Evolutionary conservation across 2,329 filamentous ascomycete genomes (phyloP), one percentile per base, ranked within the genome.

Genomic region (Eutypa lata): DNA sequence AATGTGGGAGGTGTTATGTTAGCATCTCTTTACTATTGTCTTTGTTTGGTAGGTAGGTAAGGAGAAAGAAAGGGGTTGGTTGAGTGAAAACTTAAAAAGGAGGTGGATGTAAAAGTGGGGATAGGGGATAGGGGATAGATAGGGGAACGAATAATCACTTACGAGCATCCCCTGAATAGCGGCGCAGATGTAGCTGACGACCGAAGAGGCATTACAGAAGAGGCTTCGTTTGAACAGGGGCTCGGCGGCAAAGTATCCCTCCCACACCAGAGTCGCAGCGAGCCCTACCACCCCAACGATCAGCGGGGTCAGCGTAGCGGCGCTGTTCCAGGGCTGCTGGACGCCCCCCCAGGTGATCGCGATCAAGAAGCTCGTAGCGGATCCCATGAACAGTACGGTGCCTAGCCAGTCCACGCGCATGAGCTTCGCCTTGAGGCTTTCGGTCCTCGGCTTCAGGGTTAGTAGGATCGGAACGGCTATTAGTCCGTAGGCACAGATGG

Each of bases 271-370:
- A 11, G 59, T 55, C 2, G 31, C 42, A 16, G 62, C 52, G 10
- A 62, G 49, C 4, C 52, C 54, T n/a, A 57, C 47, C 13, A 55
- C 53, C 3, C 65, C 63, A n/a, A 53, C 21, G 16, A 60, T 18
- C 21, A 58, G 53, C 18, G 51, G 52, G 13, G 50, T 31, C 43
- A 49, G 48, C 28, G 47, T 54, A 61, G 55, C 65, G 70, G 71
- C 69, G 68, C 71, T 60, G 71, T 73, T 50, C 76, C 76, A 64
- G 2, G 53, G 43, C 31, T 63, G 64, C 46, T 59, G 55, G 11
- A 61, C 49, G 2, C 68, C 62, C 8, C 77, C 78, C 77, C 77
- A 80, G 56, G 78, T 76, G 53, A 80, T 61, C 3, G 73, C 76
- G 24, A 77, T 72, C 52, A 80, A 63, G 59, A 81, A 76, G 3